Conservation (phyloP, 371 early-diverging fungal genomes). For the Amoeboaphelidium protococcarum region DNA sequence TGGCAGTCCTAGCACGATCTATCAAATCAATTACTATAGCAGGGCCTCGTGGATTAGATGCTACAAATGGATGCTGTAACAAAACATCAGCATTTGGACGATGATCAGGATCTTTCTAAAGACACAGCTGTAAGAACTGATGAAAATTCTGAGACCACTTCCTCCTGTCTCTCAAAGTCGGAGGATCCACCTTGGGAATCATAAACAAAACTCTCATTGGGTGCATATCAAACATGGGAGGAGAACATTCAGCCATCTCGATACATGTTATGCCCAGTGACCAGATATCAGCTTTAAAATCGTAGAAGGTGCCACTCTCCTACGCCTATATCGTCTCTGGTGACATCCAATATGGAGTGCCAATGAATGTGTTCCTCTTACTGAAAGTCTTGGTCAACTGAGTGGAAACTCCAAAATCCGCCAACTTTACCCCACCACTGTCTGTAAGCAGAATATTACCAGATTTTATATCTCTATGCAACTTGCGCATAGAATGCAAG, state of each 20-base stretch:
- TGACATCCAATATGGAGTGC: slow-evolving; percentile 2
- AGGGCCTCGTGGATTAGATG: too few relatives aligned
- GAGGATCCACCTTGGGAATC: slow-evolving; percentile 19
- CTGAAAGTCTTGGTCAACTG: slow-evolving; percentile 5
- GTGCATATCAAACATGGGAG: slow-evolving; percentile 24
- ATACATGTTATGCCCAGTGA: slow-evolving; percentile 49
- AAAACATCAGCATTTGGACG: background rate
- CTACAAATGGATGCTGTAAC: background rate
- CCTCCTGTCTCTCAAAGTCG: slow-evolving; percentile 11
- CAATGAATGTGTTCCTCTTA: slow-evolving; percentile 1
- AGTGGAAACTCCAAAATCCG: slow-evolving; percentile 17
- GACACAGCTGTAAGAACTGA: background rate
- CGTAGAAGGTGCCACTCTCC: too few relatives aligned
- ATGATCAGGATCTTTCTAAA: slow-evolving; percentile 1
- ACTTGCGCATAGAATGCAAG: slow-evolving; percentile 14
- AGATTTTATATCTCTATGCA: slow-evolving; percentile 9
- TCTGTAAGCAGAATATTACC: background rate
- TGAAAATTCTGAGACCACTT: background rate
- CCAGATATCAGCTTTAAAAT: slow-evolving; percentile 38
- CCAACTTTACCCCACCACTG: slow-evolving; percentile 1
- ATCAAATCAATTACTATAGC: too few relatives aligned
- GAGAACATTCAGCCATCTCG: slow-evolving; percentile 48
- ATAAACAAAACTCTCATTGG: slow-evolving; percentile 23
- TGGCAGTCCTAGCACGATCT: too few relatives aligned
- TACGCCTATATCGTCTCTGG: background rate